Evolutionary conservation across 1,139 yeast species (phyloP), one percentile per base, ranked within the genome.

Genomic region (Taphrina flavorubra): DNA sequence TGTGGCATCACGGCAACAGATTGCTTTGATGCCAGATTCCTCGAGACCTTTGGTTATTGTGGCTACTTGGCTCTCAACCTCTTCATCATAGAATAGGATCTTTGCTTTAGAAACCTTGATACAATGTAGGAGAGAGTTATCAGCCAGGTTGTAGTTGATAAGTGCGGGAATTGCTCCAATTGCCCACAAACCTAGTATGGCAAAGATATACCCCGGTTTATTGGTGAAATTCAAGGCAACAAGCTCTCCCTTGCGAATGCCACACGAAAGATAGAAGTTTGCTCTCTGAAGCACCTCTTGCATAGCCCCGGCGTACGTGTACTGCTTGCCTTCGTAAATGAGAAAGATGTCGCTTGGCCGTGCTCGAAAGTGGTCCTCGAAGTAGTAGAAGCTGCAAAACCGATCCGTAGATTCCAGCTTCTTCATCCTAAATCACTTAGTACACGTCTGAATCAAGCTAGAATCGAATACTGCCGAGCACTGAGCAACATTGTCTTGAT

Each of bases 71-170:
- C 75, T 81, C 36, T 82, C 80, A 71, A 92, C 87, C 70, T 85
- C 89, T 1, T 88, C 89, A 74, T 92, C 98, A 68, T 89, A 85
- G 70, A 92, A 85, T 1, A 91, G 85, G 73, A 87, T 86, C 10
- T 81, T 75, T 0, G 89, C 84, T n/a, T 84, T 79, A 31, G 92
- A 88, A 44, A 89, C 85, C 74, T 85, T 85, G 75, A 92, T 81
- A 73, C 97, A 91, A 79, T 92, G 98, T 18, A 87, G 84, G 73
- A 92, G 82, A 0, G 97, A 88, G 70, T 84, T 82, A 60, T 90
- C 94, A 68, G 84, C 82, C 66, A 90, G 83, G 77, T 92, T 92
- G 79, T 87, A 57, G 47, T 63, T 63, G 46, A 63, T 37, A 10
- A 63, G 49, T 18, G 61, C 61, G 11, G 68, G 61, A 14, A 51